Evolutionary conservation across 2,329 filamentous ascomycete species (phyloP).

Genomic region (Juglanconis juglandina): DNA sequence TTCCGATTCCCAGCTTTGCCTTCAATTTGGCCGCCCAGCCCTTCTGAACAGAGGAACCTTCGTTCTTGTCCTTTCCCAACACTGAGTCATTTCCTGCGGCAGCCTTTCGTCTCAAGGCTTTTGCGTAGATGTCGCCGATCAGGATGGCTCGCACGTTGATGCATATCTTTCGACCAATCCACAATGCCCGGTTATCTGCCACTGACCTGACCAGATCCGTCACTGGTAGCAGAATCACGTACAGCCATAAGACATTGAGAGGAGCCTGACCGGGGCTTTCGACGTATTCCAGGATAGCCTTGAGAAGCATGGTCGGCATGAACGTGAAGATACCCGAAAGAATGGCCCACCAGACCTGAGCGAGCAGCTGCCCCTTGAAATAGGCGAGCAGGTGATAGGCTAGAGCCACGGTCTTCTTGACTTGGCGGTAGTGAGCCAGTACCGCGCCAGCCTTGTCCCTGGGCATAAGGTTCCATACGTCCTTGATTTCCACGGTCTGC

Average conservation of each 20-base stretch:
- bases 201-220: conserved; percentile 79
- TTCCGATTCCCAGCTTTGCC: conserved; percentile 58
- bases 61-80: conserved; percentile 54
- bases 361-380: conserved; percentile 72
- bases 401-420: conserved; percentile 77
- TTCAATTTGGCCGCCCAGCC: conserved; percentile 49
- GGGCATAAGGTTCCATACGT: conserved; percentile 88
- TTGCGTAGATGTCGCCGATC: conserved; percentile 95
- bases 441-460: conserved; percentile 84
- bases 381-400: conserved; percentile 79
- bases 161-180: conserved; percentile 91
- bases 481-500: conserved; percentile 73
- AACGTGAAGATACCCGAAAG: conserved; percentile 83
- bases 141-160: conserved; percentile 91
- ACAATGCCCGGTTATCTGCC: conserved; percentile 80
- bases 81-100: conserved; percentile 72
- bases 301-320: conserved; percentile 83
- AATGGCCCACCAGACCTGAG: conserved; percentile 77
- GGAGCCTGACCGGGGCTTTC: conserved; percentile 75
- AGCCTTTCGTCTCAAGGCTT: conserved; percentile 87
- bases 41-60: conserved; percentile 34
- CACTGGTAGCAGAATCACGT: conserved; percentile 83
- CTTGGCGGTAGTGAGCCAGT: conserved; percentile 76
- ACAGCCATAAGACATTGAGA: conserved; percentile 88
- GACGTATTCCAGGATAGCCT: conserved; percentile 90